Conservation (phyloP, 2,329 filamentous ascomycete species). For the Beauveria sp. region DNA sequence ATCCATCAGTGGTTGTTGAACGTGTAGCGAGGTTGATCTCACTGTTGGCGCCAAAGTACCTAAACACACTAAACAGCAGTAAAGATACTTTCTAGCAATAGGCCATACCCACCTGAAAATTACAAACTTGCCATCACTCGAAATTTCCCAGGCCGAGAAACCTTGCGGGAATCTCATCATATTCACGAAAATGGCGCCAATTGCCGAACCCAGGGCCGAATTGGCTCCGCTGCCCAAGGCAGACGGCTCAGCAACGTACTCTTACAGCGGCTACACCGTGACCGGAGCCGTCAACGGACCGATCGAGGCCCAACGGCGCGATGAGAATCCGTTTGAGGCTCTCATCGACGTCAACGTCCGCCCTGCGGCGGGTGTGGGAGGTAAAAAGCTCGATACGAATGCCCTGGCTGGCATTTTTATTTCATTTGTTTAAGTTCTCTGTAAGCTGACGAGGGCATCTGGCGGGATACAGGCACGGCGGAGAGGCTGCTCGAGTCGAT, state of each 20-base stretch:
- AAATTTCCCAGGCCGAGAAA: background rate
- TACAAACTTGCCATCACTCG: background rate
- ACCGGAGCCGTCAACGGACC: slow-evolving; percentile 87
- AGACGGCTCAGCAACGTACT: slow-evolving; percentile 74
- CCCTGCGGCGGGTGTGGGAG: slow-evolving; percentile 75
- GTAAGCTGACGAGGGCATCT: background rate
- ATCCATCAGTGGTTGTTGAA: no score
- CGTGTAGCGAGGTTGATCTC: background rate
- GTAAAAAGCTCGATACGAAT: slow-evolving; percentile 33
- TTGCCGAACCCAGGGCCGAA: slow-evolving; percentile 41
- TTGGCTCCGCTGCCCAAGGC: slow-evolving; percentile 58
- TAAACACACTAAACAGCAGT: background rate
- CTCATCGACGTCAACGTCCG: slow-evolving; percentile 84
- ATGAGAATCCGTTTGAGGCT: slow-evolving; percentile 88
- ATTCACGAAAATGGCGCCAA: slow-evolving; percentile 33
- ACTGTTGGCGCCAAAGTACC: background rate
- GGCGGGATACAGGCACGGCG: slow-evolving; percentile 47
- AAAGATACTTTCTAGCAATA: background rate
- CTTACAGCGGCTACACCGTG: slow-evolving; percentile 68
- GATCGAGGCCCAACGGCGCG: slow-evolving; percentile 78
- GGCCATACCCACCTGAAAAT: background rate
- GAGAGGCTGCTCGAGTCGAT: slow-evolving; percentile 78
- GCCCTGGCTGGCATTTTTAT: background rate
- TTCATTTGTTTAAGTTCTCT: no score
- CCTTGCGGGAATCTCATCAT: slow-evolving; percentile 4